These are phyloP conservation scores for Ramaria sp. DNA, from an alignment of 768 basidiomycete species.

Conservation along the genomic window DNA sequence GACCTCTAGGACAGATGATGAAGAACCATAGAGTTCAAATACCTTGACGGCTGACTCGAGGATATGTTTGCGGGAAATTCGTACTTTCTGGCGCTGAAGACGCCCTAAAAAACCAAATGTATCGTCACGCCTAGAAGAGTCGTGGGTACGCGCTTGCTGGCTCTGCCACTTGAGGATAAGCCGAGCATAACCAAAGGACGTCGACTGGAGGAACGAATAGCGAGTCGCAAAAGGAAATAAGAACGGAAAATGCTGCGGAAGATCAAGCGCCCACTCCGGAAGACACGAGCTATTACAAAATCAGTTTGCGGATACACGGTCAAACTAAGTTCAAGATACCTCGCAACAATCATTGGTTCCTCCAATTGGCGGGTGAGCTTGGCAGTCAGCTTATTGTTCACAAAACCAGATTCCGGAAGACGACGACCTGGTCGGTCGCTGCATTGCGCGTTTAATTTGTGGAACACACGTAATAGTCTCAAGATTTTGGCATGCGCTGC, in stretches of 20 bases:
- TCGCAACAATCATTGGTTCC: conserved; percentile 98
- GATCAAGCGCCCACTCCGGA: conserved; percentile 94
- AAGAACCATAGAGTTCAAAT: conserved; percentile 92
- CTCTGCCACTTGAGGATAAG: conserved; percentile 93
- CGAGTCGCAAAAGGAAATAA: conserved; percentile 97
- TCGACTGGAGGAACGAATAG: conserved; percentile 94
- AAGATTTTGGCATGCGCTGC: conserved; percentile 85
- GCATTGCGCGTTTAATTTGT: conserved; percentile 71
- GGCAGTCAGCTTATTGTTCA: conserved; percentile 96
- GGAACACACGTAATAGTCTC: conserved; percentile 77
- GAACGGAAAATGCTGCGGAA: conserved; percentile 96
- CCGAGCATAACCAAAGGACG: conserved; percentile 94
- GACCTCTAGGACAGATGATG: conserved; percentile 88
- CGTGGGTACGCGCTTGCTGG: conserved; percentile 70
- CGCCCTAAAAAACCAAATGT: conserved; percentile 88
- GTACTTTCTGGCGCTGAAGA: conserved; percentile 89
- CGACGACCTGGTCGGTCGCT: conserved; percentile 43
- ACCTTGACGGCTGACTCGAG: conserved; percentile 95
- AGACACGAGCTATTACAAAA: conserved; percentile 64
- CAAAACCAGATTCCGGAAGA: conserved; percentile 74
- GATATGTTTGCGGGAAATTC: conserved; percentile 90
- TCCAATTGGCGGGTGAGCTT: conserved; percentile 96
- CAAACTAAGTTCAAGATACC: conserved; percentile 35
- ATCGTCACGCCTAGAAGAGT: conserved; percentile 76
- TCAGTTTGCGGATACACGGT: conserved; percentile 1